phyloP scores from a whole-genome alignment of 768 basidiomycete species.

The Naematelia aurantialba region DNA sequence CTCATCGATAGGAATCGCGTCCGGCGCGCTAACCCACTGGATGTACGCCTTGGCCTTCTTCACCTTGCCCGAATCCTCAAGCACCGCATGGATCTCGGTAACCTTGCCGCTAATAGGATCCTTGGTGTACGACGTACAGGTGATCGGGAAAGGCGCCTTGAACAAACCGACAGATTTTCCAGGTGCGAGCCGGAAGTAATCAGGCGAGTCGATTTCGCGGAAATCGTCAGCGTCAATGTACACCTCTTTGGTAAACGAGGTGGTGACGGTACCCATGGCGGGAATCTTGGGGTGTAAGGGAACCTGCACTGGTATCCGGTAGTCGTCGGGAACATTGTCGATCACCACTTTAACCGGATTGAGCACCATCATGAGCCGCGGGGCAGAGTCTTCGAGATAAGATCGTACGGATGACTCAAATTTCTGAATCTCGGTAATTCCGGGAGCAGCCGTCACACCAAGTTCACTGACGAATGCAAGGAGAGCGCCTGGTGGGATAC shows the following conservation, averaged over 20 bases:
- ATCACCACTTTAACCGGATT: slow-evolving; percentile 85
- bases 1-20: slow-evolving; percentile 70
- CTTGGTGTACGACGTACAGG: slow-evolving; percentile 81
- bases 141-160: slow-evolving; percentile 86
- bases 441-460: slow-evolving; percentile 81
- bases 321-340: slow-evolving; percentile 84
- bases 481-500: slow-evolving; percentile 94
- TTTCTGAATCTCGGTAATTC: slow-evolving; percentile 79
- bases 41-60: slow-evolving; percentile 80
- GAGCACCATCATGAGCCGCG: slow-evolving; percentile 86
- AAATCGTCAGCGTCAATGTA: slow-evolving; percentile 96
- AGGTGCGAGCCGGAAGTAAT: slow-evolving; percentile 96
- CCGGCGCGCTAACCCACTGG: slow-evolving; percentile 70
- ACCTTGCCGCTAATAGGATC: slow-evolving; percentile 70
- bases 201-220: slow-evolving; percentile 74
- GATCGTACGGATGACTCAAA: slow-evolving; percentile 86
- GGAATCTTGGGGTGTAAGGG: slow-evolving; percentile 91
- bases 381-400: slow-evolving; percentile 81
- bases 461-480: slow-evolving; percentile 85
- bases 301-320: slow-evolving; percentile 76
- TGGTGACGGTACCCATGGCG: slow-evolving; percentile 70
- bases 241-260: slow-evolving; percentile 74
- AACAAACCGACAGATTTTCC: slow-evolving; percentile 96
- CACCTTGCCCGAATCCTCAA: slow-evolving; percentile 61
- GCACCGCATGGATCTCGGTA: slow-evolving; percentile 68